Conservation (phyloP, 140 eudicot genomes). For the Bidens hawaiensis region DNA sequence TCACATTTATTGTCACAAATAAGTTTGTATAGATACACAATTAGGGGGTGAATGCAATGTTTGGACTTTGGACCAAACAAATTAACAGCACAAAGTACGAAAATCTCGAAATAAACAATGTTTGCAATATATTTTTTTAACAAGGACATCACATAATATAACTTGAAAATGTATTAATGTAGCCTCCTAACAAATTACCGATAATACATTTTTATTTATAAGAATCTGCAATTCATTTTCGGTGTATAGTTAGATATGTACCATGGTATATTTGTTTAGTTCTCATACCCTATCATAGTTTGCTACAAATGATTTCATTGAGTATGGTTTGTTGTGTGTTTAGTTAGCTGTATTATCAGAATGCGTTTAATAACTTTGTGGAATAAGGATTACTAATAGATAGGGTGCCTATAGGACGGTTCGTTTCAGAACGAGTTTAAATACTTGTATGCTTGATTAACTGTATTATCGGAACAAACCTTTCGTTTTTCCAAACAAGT, state of each 20-base stretch:
- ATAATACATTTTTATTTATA: not conserved
- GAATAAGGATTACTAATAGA: too few species aligned
- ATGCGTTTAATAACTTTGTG: too few species aligned
- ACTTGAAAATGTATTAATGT: not conserved
- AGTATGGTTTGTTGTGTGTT: too few species aligned
- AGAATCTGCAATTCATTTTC: not conserved
- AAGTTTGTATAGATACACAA: slow-evolving; percentile 11
- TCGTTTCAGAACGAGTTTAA: too few species aligned
- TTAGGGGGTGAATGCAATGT: slow-evolving; percentile 20
- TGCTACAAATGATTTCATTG: too few species aligned
- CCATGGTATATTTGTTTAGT: too few species aligned
- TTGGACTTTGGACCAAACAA: slow-evolving; percentile 27
- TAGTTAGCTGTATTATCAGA: too few species aligned
- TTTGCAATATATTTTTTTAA: not conserved
- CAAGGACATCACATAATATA: not conserved
- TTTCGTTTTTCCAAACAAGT: too few species aligned
- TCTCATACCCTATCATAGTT: too few species aligned
- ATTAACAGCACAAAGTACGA: not conserved
- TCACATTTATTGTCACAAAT: slow-evolving; percentile 17
- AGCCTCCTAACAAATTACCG: not conserved
- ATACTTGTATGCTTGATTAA: too few species aligned
- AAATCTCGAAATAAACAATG: not conserved
- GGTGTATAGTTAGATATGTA: not conserved
- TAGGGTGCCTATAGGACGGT: too few species aligned
- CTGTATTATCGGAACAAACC: too few species aligned